A percentile compares a stretch with the other conserved stretches of the same genome.
Conservation (phyloP, 1,284 basidiomycete species). For the Marasmius sp. region DNA sequence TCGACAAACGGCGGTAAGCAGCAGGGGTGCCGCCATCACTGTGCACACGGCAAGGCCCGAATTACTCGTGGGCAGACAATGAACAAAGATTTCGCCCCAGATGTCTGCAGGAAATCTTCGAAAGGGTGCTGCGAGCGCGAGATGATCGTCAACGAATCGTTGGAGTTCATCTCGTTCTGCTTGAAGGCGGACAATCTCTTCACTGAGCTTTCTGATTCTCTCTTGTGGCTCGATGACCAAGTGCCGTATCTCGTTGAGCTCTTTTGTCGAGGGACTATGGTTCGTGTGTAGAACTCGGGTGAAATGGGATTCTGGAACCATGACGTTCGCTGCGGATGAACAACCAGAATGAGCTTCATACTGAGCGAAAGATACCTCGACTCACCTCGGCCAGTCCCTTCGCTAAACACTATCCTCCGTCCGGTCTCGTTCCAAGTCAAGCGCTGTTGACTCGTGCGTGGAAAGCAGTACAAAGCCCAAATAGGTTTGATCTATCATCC, state of each 20-base stretch:
- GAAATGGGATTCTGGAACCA: neutral
- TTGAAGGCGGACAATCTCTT: too few species aligned
- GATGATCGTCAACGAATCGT: neutral
- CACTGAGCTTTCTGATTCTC: too few species aligned
- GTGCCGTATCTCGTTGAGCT: neutral
- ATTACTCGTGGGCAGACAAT: neutral
- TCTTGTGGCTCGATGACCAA: neutral
- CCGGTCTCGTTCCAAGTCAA: too few species aligned
- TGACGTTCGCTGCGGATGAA: too few species aligned
- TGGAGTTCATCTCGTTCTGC: neutral
- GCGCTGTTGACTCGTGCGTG: too few species aligned
- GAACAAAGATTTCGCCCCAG: neutral
- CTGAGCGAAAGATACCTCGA: too few species aligned
- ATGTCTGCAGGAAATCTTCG: conserved; percentile 1
- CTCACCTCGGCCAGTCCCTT: too few species aligned
- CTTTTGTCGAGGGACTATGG: neutral
- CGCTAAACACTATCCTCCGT: too few species aligned
- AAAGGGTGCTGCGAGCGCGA: neutral
- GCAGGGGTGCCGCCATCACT: neutral
- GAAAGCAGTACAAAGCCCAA: too few species aligned
- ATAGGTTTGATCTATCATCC: too few species aligned
- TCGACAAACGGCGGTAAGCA: neutral
- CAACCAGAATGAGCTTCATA: too few species aligned
- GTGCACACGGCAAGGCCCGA: neutral
- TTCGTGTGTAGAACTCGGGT: neutral